Percentiles rank a stretch among this genome's conserved stretches.
Evolutionary conservation across 2,329 filamentous ascomycete species (phyloP).

Genomic region (Penicillium freii): DNA sequence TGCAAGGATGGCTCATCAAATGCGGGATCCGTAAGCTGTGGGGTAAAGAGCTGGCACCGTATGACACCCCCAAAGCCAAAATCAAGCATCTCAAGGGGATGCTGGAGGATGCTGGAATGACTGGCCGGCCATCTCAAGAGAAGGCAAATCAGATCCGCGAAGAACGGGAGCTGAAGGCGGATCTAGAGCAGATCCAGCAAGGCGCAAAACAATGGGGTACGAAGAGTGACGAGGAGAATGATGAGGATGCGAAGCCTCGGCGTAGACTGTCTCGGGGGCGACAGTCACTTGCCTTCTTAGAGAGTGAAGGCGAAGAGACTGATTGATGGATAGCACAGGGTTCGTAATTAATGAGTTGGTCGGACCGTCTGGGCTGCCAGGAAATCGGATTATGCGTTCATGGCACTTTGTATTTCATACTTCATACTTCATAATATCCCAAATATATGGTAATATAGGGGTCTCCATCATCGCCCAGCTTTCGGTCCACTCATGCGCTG

Average conservation of each 20-base stretch:
- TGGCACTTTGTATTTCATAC: constrained; percentile 4
- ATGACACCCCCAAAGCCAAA: constrained; percentile 71
- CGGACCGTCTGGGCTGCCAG: background rate
- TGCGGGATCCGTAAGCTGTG: constrained; percentile 93
- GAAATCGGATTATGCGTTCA: background rate
- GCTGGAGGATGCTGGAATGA: constrained; percentile 82
- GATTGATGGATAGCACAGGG: constrained; percentile 35
- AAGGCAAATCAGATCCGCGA: constrained; percentile 87
- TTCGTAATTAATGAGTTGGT: background rate
- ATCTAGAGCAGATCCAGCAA: constrained; percentile 80
- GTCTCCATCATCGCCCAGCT: constrained; percentile 32
- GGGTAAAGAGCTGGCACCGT: constrained; percentile 77
- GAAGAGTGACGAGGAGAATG: constrained; percentile 43
- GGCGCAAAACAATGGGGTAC: constrained; percentile 77
- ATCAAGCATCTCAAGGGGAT: constrained; percentile 76
- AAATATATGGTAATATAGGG: background rate
- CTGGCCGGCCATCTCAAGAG: constrained; percentile 78
- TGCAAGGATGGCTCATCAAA: constrained; percentile 83
- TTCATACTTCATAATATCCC: constrained; percentile 7
- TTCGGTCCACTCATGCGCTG: constrained; percentile 68
- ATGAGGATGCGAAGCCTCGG: constrained; percentile 35
- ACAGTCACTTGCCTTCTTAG: constrained; percentile 58
- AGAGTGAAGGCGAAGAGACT: constrained; percentile 65
- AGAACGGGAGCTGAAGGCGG: constrained; percentile 74
- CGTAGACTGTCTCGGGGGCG: constrained; percentile 43